Evolutionary conservation across 331 rosid genomes (phyloP), one percentile per base, ranked within the genome.

Genomic region (Rosa hybrid): DNA sequence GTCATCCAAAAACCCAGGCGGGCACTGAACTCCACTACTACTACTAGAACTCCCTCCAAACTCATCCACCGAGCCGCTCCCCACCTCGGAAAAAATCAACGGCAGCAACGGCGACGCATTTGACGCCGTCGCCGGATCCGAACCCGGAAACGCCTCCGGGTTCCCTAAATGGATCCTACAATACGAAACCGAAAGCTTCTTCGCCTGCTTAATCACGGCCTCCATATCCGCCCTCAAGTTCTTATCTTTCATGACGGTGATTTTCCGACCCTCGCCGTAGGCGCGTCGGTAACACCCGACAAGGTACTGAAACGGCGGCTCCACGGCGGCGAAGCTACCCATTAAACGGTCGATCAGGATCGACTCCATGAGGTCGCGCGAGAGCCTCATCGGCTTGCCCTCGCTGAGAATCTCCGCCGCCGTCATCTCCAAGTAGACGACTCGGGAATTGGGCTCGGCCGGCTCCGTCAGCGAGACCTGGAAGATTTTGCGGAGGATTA

Each of bases 401-500:
- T 96, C 99, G 85, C 98, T 96, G 41, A 96, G 90, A 82, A 96
- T 84, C 85, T 93, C 97, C 9, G 99, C 99, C 2, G 98, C 99
- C 27, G 98, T 86, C 80, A 81, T 56, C 79, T 92, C 99, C 77
- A 96, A 49, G 86, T 93, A 93, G n/a, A 89, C 86, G 80, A 89
- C 59, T 74, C 94, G 82, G 0, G 94, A 75, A 80, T 96, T 97
- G 71, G 81, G 67, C 41, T 74, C 77, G 48, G 71, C 7, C 20
- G 75, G 72, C 49, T 82, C 91, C 46, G 88, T 84, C 78, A 96
- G 91, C 42, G 97, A 85, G 1, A 93, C 91, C 12, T 89, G 90
- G 72, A 96, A 96, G 68, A 93, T 89, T 85, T 88, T 96, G 12
- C 97, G 86, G 77, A 96, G 91, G 80, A 96, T 88, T 38, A 91